Evolutionary conservation across 495 filamentous ascomycete species (phyloP).

Genomic region (Hyaloscypha variabilis): DNA sequence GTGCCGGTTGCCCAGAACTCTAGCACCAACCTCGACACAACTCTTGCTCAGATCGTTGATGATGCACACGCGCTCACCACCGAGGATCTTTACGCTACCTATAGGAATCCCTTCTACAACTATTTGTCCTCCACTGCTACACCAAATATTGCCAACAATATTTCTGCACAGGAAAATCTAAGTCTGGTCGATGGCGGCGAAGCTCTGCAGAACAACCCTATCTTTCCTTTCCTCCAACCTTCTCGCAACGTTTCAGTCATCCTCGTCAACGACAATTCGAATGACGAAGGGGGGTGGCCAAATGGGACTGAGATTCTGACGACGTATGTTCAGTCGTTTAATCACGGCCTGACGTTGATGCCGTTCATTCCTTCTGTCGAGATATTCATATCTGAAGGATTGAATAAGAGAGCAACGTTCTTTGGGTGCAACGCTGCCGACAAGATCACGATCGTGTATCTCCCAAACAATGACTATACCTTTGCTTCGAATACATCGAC

Average conservation of each 20-base stretch:
- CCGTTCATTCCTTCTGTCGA: conserved; percentile 41
- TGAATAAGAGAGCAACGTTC: conserved; percentile 45
- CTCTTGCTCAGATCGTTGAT: conserved; percentile 29
- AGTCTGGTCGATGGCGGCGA: conserved; percentile 47
- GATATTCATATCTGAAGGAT: conserved; percentile 38
- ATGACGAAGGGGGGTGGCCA: conserved; percentile 45
- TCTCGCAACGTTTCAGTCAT: conserved; percentile 43
- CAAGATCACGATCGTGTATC: conserved; percentile 42
- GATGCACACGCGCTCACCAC: conserved; percentile 27
- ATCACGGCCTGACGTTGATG: conserved; percentile 37
- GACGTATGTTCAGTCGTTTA: conserved; percentile 41
- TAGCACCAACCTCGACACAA: conserved; percentile 16
- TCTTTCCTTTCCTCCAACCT: conserved; percentile 48
- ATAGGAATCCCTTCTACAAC: conserved; percentile 49
- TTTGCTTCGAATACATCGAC: conserved; percentile 39
- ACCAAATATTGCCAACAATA: conserved; percentile 31
- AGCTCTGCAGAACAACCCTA: conserved; percentile 46
- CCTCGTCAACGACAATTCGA: conserved; percentile 49
- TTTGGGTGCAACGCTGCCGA: conserved; percentile 44
- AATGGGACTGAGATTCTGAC: conserved; percentile 43
- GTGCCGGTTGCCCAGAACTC: conserved; percentile 18
- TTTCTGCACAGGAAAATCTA: conserved; percentile 32
- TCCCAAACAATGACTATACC: conserved; percentile 44
- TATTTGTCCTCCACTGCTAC: conserved; percentile 33
- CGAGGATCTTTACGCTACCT: conserved; percentile 37